Evolutionary conservation across 2,329 filamentous ascomycete species (phyloP).

Genomic region (Talaromyces sp.): DNA sequence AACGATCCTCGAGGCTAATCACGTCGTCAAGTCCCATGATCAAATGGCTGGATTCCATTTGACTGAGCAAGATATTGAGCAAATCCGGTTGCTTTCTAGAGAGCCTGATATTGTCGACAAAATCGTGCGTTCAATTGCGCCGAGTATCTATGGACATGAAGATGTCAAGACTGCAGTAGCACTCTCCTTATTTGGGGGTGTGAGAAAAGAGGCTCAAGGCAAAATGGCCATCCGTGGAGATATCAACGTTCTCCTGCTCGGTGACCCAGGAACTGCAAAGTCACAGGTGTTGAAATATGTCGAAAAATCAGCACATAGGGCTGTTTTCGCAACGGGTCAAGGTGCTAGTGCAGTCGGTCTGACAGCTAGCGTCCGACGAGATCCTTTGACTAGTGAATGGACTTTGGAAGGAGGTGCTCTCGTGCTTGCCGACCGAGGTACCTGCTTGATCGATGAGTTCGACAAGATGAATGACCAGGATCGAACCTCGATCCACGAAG

Average conservation of each 20-base stretch:
- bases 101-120: slow-evolving; percentile 92
- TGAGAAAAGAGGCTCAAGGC: slow-evolving; percentile 85
- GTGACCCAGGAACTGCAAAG: slow-evolving; percentile 96
- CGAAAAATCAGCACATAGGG: slow-evolving; percentile 93
- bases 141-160: slow-evolving; percentile 93
- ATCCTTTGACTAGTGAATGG: slow-evolving; percentile 95
- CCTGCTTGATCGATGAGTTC: slow-evolving; percentile 96
- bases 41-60: slow-evolving; percentile 94
- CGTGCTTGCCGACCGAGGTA: slow-evolving; percentile 90
- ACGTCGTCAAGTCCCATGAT: slow-evolving; percentile 94
- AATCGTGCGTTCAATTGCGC: slow-evolving; percentile 87
- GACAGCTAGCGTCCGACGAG: slow-evolving; percentile 90
- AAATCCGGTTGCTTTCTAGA: slow-evolving; percentile 81
- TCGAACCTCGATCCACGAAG: slow-evolving; percentile 96
- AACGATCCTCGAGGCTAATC: slow-evolving; percentile 95
- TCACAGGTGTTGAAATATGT: slow-evolving; percentile 97
- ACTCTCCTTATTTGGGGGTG: slow-evolving; percentile 89
- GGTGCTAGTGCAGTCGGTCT: slow-evolving; percentile 96
- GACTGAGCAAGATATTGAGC: slow-evolving; percentile 89
- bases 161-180: slow-evolving; percentile 98
- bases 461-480: slow-evolving; percentile 99
- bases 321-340: slow-evolving; percentile 96
- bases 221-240: slow-evolving; percentile 90
- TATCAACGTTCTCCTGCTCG: slow-evolving; percentile 94
- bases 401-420: slow-evolving; percentile 93